phyloP scores from a whole-genome alignment of 768 basidiomycete species.

The Termitomyces sp. region DNA sequence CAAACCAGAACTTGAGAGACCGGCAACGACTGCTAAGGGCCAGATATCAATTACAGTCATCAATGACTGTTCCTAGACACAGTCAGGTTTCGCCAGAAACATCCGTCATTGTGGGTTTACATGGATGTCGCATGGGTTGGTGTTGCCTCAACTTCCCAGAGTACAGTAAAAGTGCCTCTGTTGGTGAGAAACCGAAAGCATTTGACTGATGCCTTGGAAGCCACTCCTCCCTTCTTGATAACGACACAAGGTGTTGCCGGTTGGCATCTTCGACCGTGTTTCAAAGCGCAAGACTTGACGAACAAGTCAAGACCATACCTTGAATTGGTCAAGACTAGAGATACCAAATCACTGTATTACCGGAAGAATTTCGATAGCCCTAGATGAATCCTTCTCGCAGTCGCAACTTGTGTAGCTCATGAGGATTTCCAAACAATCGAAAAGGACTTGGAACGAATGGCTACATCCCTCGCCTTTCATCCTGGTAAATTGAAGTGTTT shows the following conservation, averaged over 20 bases:
- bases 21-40: constrained; percentile 82
- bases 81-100: too few relatives aligned
- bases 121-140: too few relatives aligned
- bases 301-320: background rate
- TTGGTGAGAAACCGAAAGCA: too few relatives aligned
- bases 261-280: too few relatives aligned
- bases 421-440: background rate
- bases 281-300: too few relatives aligned
- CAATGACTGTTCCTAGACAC: constrained; percentile 65
- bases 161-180: too few relatives aligned
- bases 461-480: constrained; percentile 47
- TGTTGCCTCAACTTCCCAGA: too few relatives aligned
- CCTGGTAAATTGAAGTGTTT: constrained; percentile 52
- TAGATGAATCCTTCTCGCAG: constrained; percentile 85
- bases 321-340: background rate
- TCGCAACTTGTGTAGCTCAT: constrained; percentile 54
- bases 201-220: too few relatives aligned
- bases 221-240: too few relatives aligned
- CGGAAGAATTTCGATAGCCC: constrained; percentile 72
- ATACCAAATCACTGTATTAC: constrained; percentile 66
- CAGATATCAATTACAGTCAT: constrained; percentile 84
- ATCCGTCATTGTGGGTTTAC: too few relatives aligned
- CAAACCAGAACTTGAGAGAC: constrained; percentile 90
- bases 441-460: constrained; percentile 67
- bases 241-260: too few relatives aligned